These are phyloP conservation scores for Tripterygium wilfordii DNA, from an alignment of 177 flowering plant species.

Conservation along the genomic window DNA sequence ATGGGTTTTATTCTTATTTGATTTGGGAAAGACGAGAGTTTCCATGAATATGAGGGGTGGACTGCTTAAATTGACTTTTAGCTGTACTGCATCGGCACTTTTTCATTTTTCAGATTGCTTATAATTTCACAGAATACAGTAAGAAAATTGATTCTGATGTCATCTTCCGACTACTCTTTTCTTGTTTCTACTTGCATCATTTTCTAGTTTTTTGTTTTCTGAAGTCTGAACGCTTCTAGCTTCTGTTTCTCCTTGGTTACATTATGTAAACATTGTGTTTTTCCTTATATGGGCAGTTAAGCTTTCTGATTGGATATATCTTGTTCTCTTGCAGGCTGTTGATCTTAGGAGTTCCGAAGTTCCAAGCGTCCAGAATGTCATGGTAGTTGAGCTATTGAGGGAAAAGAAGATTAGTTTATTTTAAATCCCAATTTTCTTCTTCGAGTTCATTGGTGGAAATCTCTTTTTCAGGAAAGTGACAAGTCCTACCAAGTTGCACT, in stretches of 20 bases:
- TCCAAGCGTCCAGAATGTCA: slow-evolving; percentile 18
- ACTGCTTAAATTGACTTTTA: no score
- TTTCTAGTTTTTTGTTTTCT: no score
- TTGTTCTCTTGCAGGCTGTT: slow-evolving; percentile 59
- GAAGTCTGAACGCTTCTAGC: neutral
- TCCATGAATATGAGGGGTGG: no score
- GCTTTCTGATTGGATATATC: neutral
- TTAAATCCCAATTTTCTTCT: neutral
- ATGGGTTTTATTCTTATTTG: no score
- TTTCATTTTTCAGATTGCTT: no score
- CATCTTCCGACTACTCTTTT: no score
- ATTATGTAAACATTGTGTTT: no score
- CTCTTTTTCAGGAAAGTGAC: slow-evolving; percentile 21
- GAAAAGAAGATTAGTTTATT: neutral
- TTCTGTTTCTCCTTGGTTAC: neutral
- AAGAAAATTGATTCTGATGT: no score
- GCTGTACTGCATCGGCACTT: no score
- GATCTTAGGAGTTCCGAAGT: slow-evolving; percentile 64
- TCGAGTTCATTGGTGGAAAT: neutral
- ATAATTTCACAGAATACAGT: no score
- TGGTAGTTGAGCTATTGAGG: slow-evolving; percentile 36
- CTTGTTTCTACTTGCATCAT: no score
- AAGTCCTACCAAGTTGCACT: slow-evolving; percentile 40
- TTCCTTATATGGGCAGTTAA: neutral
- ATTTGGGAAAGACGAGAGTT: no score